Percentiles rank a stretch among this genome's conserved stretches.
Conservation (phyloP, 106 monocot species). For the Dioscorea dumetorum region DNA sequence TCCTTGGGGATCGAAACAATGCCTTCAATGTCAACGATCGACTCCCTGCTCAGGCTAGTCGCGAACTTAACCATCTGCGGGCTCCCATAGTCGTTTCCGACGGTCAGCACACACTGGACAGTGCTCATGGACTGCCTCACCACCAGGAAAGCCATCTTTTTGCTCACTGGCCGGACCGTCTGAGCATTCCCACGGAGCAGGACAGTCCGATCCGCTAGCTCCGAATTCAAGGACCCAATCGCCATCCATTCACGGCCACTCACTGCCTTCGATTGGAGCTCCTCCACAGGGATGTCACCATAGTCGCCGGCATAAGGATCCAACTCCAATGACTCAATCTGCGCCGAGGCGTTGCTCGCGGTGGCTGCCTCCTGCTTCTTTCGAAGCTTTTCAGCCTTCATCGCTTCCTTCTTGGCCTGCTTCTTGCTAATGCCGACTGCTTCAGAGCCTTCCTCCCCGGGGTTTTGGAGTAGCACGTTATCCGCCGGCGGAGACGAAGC, state of each 20-base stretch:
- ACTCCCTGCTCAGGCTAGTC: conserved; percentile 55
- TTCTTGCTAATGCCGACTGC: conserved; percentile 48
- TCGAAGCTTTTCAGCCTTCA: conserved; percentile 65
- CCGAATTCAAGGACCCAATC: conserved; percentile 27
- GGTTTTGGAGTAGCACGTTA: too few species aligned
- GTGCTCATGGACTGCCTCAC: conserved; percentile 53
- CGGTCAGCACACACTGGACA: conserved; percentile 67
- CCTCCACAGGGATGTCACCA: conserved; percentile 60
- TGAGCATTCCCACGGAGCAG: conserved; percentile 60
- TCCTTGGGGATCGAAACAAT: conserved; percentile 51
- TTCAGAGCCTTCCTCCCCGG: conserved; percentile 5
- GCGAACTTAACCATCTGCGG: conserved; percentile 77
- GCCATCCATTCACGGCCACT: conserved; percentile 55
- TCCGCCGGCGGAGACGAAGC: too few species aligned
- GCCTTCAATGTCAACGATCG: conserved; percentile 66
- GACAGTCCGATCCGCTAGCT: conserved; percentile 37
- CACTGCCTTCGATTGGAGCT: conserved; percentile 61
- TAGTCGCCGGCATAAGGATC: conserved; percentile 56
- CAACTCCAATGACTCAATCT: conserved; percentile 1
- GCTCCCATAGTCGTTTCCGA: conserved; percentile 45
- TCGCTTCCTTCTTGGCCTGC: conserved; percentile 74
- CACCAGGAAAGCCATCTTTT: conserved; percentile 73
- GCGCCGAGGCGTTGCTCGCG: conserved; percentile 13
- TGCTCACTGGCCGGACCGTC: conserved; percentile 48
- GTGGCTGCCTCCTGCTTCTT: conserved; percentile 44